Evolutionary conservation across 441 rosid species (phyloP).

Genomic region (Populus trichocarpa): DNA sequence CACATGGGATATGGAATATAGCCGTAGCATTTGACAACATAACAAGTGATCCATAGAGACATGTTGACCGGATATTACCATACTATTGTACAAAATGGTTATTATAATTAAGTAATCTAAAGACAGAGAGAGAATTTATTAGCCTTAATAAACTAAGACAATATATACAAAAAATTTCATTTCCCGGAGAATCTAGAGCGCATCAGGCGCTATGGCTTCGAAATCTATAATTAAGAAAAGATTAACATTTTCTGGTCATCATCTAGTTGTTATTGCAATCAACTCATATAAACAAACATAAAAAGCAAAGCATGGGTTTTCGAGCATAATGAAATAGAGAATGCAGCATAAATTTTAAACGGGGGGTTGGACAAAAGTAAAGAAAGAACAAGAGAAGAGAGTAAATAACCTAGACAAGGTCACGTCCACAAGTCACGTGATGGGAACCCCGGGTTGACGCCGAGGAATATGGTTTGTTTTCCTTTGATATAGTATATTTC

Average conservation of each 20-base stretch:
- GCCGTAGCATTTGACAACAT: constrained; percentile 48
- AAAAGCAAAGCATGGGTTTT: constrained; percentile 1
- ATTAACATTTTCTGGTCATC: constrained; percentile 24
- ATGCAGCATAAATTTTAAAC: background rate
- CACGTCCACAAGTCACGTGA: constrained; percentile 63
- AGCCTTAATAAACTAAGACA: constrained; percentile 18
- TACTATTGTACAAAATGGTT: constrained; percentile 7
- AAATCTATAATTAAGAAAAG: constrained; percentile 35
- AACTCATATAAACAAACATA: background rate
- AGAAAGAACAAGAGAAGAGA: constrained; percentile 14
- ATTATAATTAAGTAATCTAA: constrained; percentile 13
- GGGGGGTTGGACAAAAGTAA: background rate
- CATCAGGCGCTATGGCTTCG: constrained; percentile 88
- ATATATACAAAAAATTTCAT: constrained; percentile 26
- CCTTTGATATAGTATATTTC: background rate
- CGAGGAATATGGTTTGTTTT: constrained; percentile 46
- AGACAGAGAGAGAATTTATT: constrained; percentile 27
- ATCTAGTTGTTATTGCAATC: constrained; percentile 14
- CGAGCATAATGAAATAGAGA: background rate
- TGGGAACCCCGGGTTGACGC: constrained; percentile 49
- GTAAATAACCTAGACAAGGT: constrained; percentile 33
- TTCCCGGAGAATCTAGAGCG: constrained; percentile 98
- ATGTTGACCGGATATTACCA: constrained; percentile 57
- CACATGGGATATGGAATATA: constrained; percentile 82
- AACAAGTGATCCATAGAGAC: constrained; percentile 43